Evolutionary conservation across 2,329 filamentous ascomycete genomes (phyloP).

Genomic region (Xylariomycetidae sp.): DNA sequence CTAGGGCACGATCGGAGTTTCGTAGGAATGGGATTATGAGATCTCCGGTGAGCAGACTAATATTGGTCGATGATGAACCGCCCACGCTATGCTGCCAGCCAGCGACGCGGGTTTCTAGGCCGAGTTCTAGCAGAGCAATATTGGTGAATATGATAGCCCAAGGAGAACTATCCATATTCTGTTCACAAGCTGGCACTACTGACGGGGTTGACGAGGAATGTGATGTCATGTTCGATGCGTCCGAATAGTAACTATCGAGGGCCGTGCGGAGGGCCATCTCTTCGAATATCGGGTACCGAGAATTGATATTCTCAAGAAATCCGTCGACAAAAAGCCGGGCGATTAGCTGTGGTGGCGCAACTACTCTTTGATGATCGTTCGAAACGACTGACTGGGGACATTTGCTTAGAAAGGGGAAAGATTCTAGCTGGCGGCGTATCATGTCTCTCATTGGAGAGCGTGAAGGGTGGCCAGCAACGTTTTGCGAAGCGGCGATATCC

Average conservation of each 20-base stretch:
- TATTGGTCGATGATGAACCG: too few relatives aligned
- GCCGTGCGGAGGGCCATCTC: slow-evolving; percentile 8
- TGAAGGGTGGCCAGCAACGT: too few relatives aligned
- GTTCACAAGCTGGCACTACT: too few relatives aligned
- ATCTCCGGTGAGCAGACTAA: slow-evolving; percentile 9
- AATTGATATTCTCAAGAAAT: slow-evolving; percentile 15
- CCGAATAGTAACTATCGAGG: too few relatives aligned
- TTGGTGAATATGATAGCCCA: slow-evolving; percentile 16
- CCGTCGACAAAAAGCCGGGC: slow-evolving; percentile 12
- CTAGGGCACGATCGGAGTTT: slow-evolving; percentile 15
- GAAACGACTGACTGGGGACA: slow-evolving; percentile 5
- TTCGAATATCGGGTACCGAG: slow-evolving; percentile 14
- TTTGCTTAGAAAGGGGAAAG: slow-evolving; percentile 8
- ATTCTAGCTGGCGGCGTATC: slow-evolving; percentile 8
- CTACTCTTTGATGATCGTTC: slow-evolving; percentile 9
- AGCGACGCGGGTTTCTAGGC: slow-evolving; percentile 14
- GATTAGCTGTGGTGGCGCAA: slow-evolving; percentile 10
- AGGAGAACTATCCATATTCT: too few relatives aligned
- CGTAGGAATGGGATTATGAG: slow-evolving; percentile 14
- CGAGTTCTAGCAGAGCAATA: slow-evolving; percentile 12
- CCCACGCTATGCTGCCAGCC: too few relatives aligned
- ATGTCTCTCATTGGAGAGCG: too few relatives aligned
- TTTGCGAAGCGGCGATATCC: slow-evolving; percentile 1
- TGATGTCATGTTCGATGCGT: too few relatives aligned
- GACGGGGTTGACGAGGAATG: too few relatives aligned